A percentile compares a stretch with the other conserved stretches of the same genome.
phyloP scores from a whole-genome alignment of 805 yeast genomes.

The Brettanomyces nanus region DNA sequence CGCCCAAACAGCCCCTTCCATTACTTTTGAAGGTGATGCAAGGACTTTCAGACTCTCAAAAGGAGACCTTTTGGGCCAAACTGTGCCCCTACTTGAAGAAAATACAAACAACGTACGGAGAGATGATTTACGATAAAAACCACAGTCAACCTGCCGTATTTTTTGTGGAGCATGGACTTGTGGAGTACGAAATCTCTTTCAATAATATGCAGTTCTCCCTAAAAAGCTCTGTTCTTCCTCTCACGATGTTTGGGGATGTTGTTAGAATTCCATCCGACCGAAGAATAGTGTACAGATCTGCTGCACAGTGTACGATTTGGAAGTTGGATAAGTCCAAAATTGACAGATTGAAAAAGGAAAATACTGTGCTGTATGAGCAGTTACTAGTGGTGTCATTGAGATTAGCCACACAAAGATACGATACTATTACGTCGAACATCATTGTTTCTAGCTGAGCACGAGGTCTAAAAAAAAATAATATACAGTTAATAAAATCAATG shows the following conservation, averaged over 20 bases:
- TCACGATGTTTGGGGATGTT: conserved; percentile 68
- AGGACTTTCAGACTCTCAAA: conserved; percentile 40
- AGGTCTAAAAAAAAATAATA: no score
- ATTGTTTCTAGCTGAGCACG: conserved; percentile 34
- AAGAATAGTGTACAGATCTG: conserved; percentile 32
- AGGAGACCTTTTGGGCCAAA: conserved; percentile 53
- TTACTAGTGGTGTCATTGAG: conserved; percentile 52
- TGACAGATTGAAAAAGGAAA: conserved; percentile 37
- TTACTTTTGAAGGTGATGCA: conserved; percentile 57
- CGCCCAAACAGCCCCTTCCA: conserved; percentile 41
- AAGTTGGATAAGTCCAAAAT: conserved; percentile 41
- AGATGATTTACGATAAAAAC: conserved; percentile 39
- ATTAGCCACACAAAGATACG: conserved; percentile 63
- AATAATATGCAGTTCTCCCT: conserved; percentile 26
- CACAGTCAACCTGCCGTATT: conserved; percentile 45
- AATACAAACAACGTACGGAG: conserved; percentile 18
- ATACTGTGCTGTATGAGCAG: conserved; percentile 54
- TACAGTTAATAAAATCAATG: no score
- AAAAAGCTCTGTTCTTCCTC: conserved; percentile 46
- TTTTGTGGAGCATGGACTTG: conserved; percentile 43
- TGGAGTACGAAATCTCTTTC: conserved; percentile 37
- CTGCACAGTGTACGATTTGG: conserved; percentile 59
- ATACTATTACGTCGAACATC: conserved; percentile 67
- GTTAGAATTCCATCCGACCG: conserved; percentile 30
- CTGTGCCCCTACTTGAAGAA: conserved; percentile 50